Base-by-base conservation (phyloP, 2,329 filamentous ascomycete genomes). In the Trichothecium roseum region DNA sequence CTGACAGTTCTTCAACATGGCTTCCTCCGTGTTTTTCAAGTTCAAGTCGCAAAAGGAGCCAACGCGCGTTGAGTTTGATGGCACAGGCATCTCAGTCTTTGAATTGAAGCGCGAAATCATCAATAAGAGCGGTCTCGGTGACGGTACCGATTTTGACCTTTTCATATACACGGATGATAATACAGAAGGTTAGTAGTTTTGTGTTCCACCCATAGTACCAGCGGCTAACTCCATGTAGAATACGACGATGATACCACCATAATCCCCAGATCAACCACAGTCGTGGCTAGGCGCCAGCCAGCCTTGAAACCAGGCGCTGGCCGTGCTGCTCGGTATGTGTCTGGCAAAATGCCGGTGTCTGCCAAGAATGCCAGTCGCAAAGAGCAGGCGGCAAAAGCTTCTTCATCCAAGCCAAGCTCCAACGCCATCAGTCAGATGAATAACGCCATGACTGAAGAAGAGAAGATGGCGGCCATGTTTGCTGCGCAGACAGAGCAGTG, bases 41-140 rank as follows among this genome's bases (percentile, higher is more conserved):
- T 98, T 98, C 80, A 96, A 95, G 67, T 96, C 89, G 49, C 87
- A 93, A 57, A 95, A 87, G 67, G 91, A 96, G 56, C 85, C 87
- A 41, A 86, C 86, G 39, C 79, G 88, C 54, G 87, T 98, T 52
- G 84, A 88, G 54, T 96, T 98, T 60, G 89, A 98, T 63, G 91
- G 91, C 55, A 95, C 89, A 51, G 86, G 86, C 61, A 94, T 96
- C 55, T 94, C 89, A 42, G 91, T 96, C 44, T 98, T 96, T 64
- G 93, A 98, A 57, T 72, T 98, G 55, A 98, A 98, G 68, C 84
- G 89, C 67, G 91, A 96, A 64, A 98, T 98, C 54, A 98, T 98
- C 66, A 79, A 75, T 59, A 84, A 89, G 60, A 93, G 86, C 60
- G 86, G 85, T 42, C 74, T 98, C 47, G 91, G 91, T 48, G 89